Base-by-base conservation (phyloP, 208 protist species). In the Phytomonas francai region DNA sequence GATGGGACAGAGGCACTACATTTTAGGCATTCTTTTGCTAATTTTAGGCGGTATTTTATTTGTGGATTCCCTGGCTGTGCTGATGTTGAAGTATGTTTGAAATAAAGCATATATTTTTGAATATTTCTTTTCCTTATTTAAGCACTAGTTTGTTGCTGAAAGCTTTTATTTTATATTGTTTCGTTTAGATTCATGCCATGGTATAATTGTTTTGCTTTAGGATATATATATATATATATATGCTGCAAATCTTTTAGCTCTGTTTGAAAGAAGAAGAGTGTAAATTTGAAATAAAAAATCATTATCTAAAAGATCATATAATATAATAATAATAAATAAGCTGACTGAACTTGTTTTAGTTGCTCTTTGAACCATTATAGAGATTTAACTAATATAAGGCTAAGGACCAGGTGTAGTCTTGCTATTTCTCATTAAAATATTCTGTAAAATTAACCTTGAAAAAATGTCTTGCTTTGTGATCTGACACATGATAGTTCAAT, bases 1-100 rank as follows among this genome's bases (percentile, higher is more conserved):
- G 89, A 75, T 99, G 28, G 98, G 98, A 25, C 97, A 96, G 12
- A 95, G 88, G 25, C 98, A 98, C 66, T 68, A 76, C 25, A 93
- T 98, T 11, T 86, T 97, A 8, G 89, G 85, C 49, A 89, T 92
- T 32, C 96, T 99, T 61, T 73, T 99, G 28, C 86, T 92, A 66
- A 57, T 97, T 9, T 4, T 98, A 2, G 83, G 97, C 42, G 82
- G 82, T 39, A 45, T 92, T 30, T 71, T 80, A 0, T 85, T 91
- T 68, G 71, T 94, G 0, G 66, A 77, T 30, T 72, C 71, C 0
- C 14, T 87, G 16, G 61, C 74, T 30, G 63, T 85, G 14, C 31
- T 85, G 0, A 29, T 79, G 6, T 27, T 76, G 5, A 70, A 76
- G 32, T 73, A 36, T 54, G 74, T 76, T 51, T 6, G 1, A 54